Evolutionary conservation across 2,329 filamentous ascomycete genomes (phyloP).

Genomic region (Nemania sp.): DNA sequence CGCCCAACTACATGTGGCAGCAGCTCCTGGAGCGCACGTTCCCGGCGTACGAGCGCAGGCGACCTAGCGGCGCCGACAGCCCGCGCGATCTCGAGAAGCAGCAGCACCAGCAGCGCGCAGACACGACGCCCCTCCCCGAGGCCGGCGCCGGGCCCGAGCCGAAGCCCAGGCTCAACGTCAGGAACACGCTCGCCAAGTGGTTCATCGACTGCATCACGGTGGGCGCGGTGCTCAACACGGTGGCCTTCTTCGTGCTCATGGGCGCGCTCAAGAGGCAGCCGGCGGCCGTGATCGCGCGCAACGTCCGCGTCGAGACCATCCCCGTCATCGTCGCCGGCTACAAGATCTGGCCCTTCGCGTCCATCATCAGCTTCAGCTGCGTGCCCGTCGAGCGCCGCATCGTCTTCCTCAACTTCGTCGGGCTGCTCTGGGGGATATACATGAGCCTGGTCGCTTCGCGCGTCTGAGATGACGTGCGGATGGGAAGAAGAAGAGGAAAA

Average conservation of each 20-base stretch:
- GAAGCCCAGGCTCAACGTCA: slow-evolving; percentile 45
- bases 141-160: slow-evolving; percentile 22
- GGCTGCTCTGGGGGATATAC: slow-evolving; percentile 56
- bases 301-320: slow-evolving; percentile 50
- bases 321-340: slow-evolving; percentile 55
- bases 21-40: slow-evolving; percentile 57
- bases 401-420: slow-evolving; percentile 55
- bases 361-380: slow-evolving; percentile 55
- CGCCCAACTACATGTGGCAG: slow-evolving; percentile 64
- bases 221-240: slow-evolving; percentile 52
- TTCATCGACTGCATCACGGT: slow-evolving; percentile 56
- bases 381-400: slow-evolving; percentile 55
- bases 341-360: slow-evolving; percentile 58
- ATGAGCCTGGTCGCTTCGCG: slow-evolving; percentile 53
- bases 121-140: slow-evolving; percentile 9
- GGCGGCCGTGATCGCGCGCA: slow-evolving; percentile 43
- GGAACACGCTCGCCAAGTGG: slow-evolving; percentile 53
- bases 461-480: slow-evolving; percentile 37
- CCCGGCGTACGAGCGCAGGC: slow-evolving; percentile 47
- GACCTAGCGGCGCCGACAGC: slow-evolving; percentile 7
- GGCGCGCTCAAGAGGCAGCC: slow-evolving; percentile 50
- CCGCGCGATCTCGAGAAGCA: slow-evolving; percentile 39
- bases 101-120: too few species aligned
- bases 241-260: slow-evolving; percentile 54
- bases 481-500: too few species aligned